phyloP scores from a whole-genome alignment of 768 basidiomycete species.

The Strobilomyces confusus region DNA sequence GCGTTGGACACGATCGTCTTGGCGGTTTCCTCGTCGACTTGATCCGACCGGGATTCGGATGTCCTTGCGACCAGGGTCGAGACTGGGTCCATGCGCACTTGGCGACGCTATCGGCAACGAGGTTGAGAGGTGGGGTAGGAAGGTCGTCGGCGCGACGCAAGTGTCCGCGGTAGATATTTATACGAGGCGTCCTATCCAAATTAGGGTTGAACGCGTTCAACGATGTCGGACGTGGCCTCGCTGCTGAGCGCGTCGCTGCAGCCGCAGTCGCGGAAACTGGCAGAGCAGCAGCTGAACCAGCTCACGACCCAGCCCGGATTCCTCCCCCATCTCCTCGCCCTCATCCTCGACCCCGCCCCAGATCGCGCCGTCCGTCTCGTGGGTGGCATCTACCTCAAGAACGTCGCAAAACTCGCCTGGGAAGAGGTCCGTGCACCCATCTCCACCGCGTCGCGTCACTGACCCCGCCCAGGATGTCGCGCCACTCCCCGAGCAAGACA shows the following conservation, averaged over 20 bases:
- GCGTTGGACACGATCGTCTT: too few species aligned
- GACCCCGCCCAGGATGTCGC: constrained; percentile 55
- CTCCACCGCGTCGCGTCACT: neutral
- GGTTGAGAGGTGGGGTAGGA: too few species aligned
- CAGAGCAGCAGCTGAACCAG: constrained; percentile 70
- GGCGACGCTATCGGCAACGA: too few species aligned
- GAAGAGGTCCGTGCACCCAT: constrained; percentile 57
- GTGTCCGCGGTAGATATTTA: too few species aligned
- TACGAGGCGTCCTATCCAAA: too few species aligned
- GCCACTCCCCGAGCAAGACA: constrained; percentile 69
- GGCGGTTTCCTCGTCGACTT: too few species aligned
- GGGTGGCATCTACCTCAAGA: constrained; percentile 90
- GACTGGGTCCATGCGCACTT: too few species aligned
- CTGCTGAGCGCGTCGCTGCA: constrained; percentile 71
- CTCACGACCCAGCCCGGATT: constrained; percentile 76
- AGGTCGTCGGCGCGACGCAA: too few species aligned
- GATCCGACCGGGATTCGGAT: too few species aligned
- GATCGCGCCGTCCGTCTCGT: constrained; percentile 75
- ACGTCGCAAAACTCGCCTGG: constrained; percentile 84
- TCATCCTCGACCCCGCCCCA: constrained; percentile 65
- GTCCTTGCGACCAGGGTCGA: too few species aligned
- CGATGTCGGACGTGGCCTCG: constrained; percentile 64
- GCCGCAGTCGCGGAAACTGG: constrained; percentile 67
- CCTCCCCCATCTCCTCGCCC: constrained; percentile 68
- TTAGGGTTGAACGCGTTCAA: neutral